A percentile compares a stretch with the other conserved stretches of the same genome.
phyloP scores from a whole-genome alignment of 306 rosid genomes.

The Sophora flavescens region DNA sequence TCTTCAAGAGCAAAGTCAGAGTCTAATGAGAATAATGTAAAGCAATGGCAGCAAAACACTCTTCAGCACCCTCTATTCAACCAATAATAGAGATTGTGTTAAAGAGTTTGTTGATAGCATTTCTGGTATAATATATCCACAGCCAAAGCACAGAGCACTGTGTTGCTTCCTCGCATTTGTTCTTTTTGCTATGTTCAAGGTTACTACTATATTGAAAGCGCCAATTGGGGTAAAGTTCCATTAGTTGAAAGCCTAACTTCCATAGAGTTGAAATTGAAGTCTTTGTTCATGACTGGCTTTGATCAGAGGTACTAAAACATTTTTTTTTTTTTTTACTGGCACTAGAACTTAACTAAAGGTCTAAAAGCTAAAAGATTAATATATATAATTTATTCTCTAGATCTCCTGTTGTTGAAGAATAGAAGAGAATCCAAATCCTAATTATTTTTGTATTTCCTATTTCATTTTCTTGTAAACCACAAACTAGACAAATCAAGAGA shows the following conservation, averaged over 20 bases:
- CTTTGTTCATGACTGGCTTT: no score
- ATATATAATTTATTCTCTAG: not conserved
- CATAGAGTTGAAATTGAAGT: no score
- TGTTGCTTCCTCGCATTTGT: not conserved
- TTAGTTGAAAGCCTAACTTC: no score
- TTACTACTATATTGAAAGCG: no score
- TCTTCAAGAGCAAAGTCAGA: conserved; percentile 11
- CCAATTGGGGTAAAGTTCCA: no score
- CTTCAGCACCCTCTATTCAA: no score
- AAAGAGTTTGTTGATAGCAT: no score
- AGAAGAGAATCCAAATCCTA: not conserved
- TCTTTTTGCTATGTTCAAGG: not conserved
- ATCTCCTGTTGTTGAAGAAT: not conserved
- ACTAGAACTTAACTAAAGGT: not conserved
- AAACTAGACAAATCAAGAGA: not conserved
- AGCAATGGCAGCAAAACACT: no score
- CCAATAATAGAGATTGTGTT: no score
- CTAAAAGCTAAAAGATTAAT: not conserved
- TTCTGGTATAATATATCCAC: not conserved
- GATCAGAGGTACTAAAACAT: no score
- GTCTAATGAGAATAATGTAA: not conserved
- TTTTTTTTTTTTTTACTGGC: no score
- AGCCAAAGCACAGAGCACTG: not conserved
- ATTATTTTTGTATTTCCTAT: not conserved
- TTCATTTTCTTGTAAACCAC: not conserved